phyloP scores from a whole-genome alignment of 2,329 filamentous ascomycete genomes.

The Colletotrichum brevisporum region DNA sequence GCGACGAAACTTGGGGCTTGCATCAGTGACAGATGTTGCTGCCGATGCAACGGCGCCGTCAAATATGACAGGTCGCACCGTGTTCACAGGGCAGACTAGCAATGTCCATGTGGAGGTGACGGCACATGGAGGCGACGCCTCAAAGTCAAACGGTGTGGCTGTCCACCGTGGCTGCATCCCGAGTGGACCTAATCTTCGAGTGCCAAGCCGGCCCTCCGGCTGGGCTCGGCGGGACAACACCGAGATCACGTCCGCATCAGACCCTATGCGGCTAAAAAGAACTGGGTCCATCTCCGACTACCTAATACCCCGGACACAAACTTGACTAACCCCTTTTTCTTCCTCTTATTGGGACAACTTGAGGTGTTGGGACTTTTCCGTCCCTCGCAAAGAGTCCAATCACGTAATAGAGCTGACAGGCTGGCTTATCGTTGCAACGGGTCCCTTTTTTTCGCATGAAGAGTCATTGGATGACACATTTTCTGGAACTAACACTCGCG shows the following conservation, averaged over 20 bases:
- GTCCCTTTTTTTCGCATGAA: background rate
- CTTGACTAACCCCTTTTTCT: no score
- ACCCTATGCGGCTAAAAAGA: no score
- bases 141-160: background rate
- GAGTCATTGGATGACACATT: constrained; percentile 25
- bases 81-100: background rate
- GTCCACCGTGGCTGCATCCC: background rate
- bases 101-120: background rate
- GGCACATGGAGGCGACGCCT: background rate
- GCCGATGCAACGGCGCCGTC: background rate
- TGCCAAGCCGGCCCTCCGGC: background rate
- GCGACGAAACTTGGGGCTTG: background rate
- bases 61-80: background rate
- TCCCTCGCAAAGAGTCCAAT: background rate
- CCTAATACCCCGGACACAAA: no score
- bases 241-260: background rate
- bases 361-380: no score
- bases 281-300: no score
- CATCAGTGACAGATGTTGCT: background rate
- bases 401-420: background rate
- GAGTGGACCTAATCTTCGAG: background rate
- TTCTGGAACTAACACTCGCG: background rate
- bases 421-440: background rate
- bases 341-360: no score
- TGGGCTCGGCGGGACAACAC: background rate